Base-by-base conservation (phyloP, 441 rosid species). In the Adansonia rubrostipa region DNA sequence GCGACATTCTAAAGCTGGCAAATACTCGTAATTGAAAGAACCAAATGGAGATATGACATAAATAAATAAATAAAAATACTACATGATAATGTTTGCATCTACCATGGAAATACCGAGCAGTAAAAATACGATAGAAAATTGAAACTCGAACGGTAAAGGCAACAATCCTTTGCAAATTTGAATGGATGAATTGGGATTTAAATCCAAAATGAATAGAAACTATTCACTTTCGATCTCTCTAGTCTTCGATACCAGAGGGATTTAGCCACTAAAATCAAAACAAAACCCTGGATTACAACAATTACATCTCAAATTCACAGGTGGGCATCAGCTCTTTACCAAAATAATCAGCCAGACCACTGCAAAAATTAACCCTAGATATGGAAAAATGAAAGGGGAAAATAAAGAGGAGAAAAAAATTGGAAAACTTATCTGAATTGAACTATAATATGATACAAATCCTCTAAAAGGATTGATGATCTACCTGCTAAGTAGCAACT, bases 391-490 rank as follows among this genome's bases (percentile, higher is more conserved):
- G 36, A 33, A 33, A 33, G 36, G 36, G 36, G 36, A n/a, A n/a
- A n/a, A n/a, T n/a, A n/a, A n/a, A n/a, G 88, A 87, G 36, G 4
- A 3, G 0, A 3, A 33, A 33, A 4, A 33, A 33, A 33, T 88
- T 87, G 36, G 36, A 33, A 33, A 33, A 33, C 36, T 33, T 33
- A 33, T 33, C 36, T 33, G 36, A 33, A 3, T 33, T 33, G 36
- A 33, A 33, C 40, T 64, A n/a, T 87, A 86, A 82, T 90, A 91
- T 90, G 92, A 83, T 91, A 91, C 93, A 91, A 76, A 85, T 87
- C 91, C 96, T 84, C 73, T 81, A 62, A 20, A 85, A 64, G 92
- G 89, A 87, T 84, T 80, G 81, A 85, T 81, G 77, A 89, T 80
- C 93, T 91, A 92, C 85, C 82, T 74, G 76, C 89, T 90, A 89